Conservation (phyloP, 2,329 filamentous ascomycete genomes). For the Tolypocladium inflatum region DNA sequence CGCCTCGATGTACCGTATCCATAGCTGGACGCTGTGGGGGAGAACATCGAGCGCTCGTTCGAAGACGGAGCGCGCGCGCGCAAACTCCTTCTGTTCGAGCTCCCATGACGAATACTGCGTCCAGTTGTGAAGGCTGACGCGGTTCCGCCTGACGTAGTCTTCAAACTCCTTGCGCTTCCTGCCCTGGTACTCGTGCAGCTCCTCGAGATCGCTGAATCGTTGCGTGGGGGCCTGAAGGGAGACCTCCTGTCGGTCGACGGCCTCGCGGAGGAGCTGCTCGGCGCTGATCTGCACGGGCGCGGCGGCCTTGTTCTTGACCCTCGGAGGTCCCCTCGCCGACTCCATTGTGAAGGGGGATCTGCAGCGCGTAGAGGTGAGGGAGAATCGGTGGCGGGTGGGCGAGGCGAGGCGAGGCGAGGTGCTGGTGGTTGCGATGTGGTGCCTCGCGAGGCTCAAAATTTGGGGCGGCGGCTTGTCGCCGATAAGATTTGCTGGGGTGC, state of each 20-base stretch:
- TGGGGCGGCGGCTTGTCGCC: not conserved
- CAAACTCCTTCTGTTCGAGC: constrained; percentile 94
- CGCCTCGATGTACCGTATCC: constrained; percentile 89
- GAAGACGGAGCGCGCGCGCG: constrained; percentile 83
- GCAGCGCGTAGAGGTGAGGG: not conserved
- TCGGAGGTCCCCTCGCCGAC: constrained; percentile 77
- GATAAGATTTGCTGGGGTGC: not conserved
- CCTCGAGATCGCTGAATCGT: constrained; percentile 91
- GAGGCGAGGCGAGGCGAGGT: not conserved
- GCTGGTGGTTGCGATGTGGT: constrained; percentile 2
- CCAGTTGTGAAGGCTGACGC: constrained; percentile 98
- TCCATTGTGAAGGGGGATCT: constrained; percentile 57
- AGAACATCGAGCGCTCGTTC: constrained; percentile 91
- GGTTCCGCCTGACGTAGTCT: constrained; percentile 91
- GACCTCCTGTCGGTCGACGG: constrained; percentile 90
- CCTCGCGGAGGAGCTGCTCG: constrained; percentile 93
- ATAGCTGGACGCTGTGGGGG: constrained; percentile 74
- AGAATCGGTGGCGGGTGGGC: not conserved
- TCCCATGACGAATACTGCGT: constrained; percentile 97
- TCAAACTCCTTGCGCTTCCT: constrained; percentile 95
- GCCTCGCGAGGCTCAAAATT: constrained; percentile 14
- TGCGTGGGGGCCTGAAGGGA: constrained; percentile 84
- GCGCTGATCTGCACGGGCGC: constrained; percentile 88
- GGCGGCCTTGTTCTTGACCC: constrained; percentile 98
- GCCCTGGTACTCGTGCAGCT: constrained; percentile 94